Evolutionary conservation across 441 rosid species (phyloP).

Genomic region (Gossypium lobatum): DNA sequence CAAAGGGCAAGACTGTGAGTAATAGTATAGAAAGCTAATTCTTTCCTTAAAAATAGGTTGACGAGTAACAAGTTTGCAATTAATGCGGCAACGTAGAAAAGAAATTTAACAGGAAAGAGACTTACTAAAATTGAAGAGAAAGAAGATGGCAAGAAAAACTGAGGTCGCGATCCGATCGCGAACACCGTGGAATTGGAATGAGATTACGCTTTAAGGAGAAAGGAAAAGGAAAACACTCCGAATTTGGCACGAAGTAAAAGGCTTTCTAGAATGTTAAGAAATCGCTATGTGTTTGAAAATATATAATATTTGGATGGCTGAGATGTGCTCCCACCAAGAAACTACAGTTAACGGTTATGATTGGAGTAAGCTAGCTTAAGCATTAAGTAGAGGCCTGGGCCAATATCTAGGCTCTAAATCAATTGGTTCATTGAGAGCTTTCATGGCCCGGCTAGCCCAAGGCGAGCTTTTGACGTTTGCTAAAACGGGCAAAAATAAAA

Average conservation of each 20-base stretch:
- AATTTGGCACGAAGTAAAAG: neutral
- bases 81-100: neutral
- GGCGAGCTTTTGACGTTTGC: neutral
- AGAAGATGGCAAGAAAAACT: neutral
- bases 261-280: constrained; percentile 2
- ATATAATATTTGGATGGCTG: neutral
- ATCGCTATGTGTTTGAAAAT: neutral
- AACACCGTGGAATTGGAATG: constrained; percentile 17
- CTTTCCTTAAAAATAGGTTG: neutral
- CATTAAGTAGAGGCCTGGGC: neutral
- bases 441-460: neutral
- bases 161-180: constrained; percentile 5
- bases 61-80: neutral
- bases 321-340: neutral
- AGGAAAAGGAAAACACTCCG: neutral
- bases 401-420: neutral
- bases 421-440: neutral
- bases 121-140: neutral
- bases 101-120: constrained; percentile 3
- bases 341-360: neutral
- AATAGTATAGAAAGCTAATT: neutral
- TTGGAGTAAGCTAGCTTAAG: neutral
- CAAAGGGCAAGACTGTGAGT: neutral
- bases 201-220: constrained; percentile 8
- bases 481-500: too few relatives aligned